Evolutionary conservation across 2,329 filamentous ascomycete species (phyloP).

Genomic region (Aspergillus fructus): DNA sequence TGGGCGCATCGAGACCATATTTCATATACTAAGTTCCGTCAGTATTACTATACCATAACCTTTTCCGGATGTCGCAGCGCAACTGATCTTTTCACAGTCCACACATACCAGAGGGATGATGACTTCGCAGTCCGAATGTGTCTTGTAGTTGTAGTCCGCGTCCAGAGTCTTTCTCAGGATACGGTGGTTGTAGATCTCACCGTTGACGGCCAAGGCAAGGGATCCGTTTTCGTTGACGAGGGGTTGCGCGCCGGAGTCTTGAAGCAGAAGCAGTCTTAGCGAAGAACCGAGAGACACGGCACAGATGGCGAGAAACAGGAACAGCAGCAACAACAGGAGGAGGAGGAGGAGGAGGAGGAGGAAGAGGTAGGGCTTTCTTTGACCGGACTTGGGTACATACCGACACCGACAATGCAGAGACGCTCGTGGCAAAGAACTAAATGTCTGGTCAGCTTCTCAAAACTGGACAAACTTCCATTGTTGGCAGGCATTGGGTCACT

Average conservation of each 20-base stretch:
- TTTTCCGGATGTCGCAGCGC: background rate
- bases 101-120: conserved; percentile 86
- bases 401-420: conserved; percentile 94
- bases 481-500: conserved; percentile 30
- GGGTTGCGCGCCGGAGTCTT: conserved; percentile 93
- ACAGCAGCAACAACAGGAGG: too few relatives aligned
- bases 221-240: conserved; percentile 86
- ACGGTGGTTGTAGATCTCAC: conserved; percentile 99
- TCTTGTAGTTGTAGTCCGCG: conserved; percentile 92
- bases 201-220: conserved; percentile 93
- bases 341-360: background rate
- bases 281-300: background rate
- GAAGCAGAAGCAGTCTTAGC: conserved; percentile 13
- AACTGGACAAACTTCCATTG: background rate
- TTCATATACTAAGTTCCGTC: conserved; percentile 71
- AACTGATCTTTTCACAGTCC: background rate
- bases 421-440: conserved; percentile 93
- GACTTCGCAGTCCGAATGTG: conserved; percentile 96
- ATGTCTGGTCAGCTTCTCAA: conserved; percentile 24
- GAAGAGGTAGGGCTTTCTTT: background rate
- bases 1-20: conserved; percentile 86
- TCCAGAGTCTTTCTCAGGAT: conserved; percentile 85
- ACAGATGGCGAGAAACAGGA: background rate
- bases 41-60: conserved; percentile 14
- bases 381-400: conserved; percentile 51